Base-by-base conservation (phyloP, 2,329 filamentous ascomycete genomes). In the Diplodia scrobiculata region DNA sequence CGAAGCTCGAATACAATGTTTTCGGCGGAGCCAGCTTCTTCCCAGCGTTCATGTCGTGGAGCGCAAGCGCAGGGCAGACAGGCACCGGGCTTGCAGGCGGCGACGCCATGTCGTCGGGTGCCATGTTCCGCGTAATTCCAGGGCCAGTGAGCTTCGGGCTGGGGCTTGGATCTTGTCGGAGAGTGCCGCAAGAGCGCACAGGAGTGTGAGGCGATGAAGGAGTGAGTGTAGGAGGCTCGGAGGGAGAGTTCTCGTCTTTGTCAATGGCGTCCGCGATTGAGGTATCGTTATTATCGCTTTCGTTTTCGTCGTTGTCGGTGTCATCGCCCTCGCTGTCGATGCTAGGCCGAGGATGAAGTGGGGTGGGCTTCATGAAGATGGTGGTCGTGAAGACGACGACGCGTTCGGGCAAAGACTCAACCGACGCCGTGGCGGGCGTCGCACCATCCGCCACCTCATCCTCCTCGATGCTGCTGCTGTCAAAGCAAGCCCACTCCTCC, bases 401-500 rank as follows among this genome's bases (percentile, higher is more conserved):
- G 14, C 36, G 36, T 3, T 41, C 17, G 36, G 36, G 29, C 29
- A 32, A 21, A 5, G 52, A 54, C 32, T 54, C 52, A 6, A 38
- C 52, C n/a, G 52, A 34, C 10, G 17, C n/a, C 29, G 29, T 21
- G 10, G 17, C n/a, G 29, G 52, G 32, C 29, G 29, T 36, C 4
- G 32, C 29, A 17, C 25, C 32, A 9, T 54, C 27, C 10, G 14
- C 27, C 1, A 19, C 50, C 11, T 34, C 50, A 9, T 29, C 50
- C 25, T 52, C 50, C 6, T 14, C 29, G 7, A 29, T 5, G 52
- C 52, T 19, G 2, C 52, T 54, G 52, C 52, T 11, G 5, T 45
- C 41, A 54, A 54, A 38, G 17, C 52, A 36, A 9, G 17, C n/a
- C 52, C 52, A 38, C 52, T 38, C 29, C n/a, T 54, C 51, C 32